Conservation (phyloP, 345 rosid genomes). For the Gossypium raimondii region DNA sequence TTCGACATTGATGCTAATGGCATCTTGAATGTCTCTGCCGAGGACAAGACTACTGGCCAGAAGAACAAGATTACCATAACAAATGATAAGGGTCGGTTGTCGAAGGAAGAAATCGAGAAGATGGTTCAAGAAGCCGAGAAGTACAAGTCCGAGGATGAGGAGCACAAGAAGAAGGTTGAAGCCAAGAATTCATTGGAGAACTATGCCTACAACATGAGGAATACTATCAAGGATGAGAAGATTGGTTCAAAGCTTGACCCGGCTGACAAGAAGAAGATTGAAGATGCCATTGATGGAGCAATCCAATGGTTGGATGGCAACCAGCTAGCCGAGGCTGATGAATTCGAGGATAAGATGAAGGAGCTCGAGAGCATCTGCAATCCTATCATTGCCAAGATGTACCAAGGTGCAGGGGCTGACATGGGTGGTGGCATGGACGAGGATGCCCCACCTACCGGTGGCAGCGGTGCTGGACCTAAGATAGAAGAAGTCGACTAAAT, state of each 20-base stretch:
- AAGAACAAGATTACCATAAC: conserved; percentile 1
- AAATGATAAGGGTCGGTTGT: neutral
- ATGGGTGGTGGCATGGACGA: conserved; percentile 56
- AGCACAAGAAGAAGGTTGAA: conserved; percentile 6
- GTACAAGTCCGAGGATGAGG: neutral
- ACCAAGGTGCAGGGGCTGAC: conserved; percentile 45
- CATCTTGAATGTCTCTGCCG: conserved; percentile 9
- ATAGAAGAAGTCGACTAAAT: conserved; percentile 54
- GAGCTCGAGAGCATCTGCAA: conserved; percentile 70
- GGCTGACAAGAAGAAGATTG: neutral
- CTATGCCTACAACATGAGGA: neutral
- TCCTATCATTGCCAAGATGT: conserved; percentile 79
- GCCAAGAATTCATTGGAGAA: conserved; percentile 3
- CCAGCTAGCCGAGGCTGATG: conserved; percentile 42
- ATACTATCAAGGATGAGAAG: neutral
- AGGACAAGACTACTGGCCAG: conserved; percentile 6
- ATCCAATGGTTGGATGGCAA: conserved; percentile 39
- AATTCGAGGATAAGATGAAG: conserved; percentile 72
- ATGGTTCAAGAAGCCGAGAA: conserved; percentile 4
- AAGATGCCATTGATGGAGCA: neutral
- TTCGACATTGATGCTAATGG: conserved; percentile 1
- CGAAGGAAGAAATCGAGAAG: neutral
- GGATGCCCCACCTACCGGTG: conserved; percentile 47
- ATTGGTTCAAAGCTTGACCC: neutral
- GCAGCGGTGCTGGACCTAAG: conserved; percentile 53